Conservation (phyloP, 805 yeast species). For the Ogataea corticis region DNA sequence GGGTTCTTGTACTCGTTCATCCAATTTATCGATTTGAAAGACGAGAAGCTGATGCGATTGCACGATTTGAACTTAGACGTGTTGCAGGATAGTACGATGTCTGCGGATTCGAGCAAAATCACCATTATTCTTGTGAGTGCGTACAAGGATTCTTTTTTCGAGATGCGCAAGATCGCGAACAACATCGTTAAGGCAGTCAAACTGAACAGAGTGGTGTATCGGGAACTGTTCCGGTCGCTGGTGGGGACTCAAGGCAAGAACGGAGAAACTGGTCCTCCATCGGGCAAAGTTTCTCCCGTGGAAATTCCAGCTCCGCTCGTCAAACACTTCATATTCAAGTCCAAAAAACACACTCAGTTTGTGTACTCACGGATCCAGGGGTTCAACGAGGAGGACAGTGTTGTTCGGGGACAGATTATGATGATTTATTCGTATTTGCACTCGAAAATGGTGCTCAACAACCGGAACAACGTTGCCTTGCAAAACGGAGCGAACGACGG, state of each 20-base stretch:
- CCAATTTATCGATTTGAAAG: constrained; percentile 50
- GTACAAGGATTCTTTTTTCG: constrained; percentile 76
- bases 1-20: constrained; percentile 88
- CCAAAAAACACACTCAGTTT: constrained; percentile 66
- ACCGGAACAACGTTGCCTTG: constrained; percentile 1
- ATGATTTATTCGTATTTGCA: constrained; percentile 30
- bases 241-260: constrained; percentile 32
- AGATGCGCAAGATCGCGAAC: constrained; percentile 62
- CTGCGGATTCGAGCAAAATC: constrained; percentile 33
- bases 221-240: constrained; percentile 31
- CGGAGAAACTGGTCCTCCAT: constrained; percentile 30
- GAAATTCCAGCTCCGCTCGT: constrained; percentile 60
- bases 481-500: not conserved
- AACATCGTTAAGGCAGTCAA: constrained; percentile 47
- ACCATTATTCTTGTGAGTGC: constrained; percentile 57
- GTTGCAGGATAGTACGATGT: constrained; percentile 8
- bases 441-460: constrained; percentile 20
- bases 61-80: constrained; percentile 29
- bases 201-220: constrained; percentile 35
- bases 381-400: constrained; percentile 14
- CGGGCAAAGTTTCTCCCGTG: constrained; percentile 44
- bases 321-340: constrained; percentile 80
- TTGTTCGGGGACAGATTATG: constrained; percentile 28
- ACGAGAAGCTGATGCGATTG: constrained; percentile 30
- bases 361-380: constrained; percentile 33